Base-by-base conservation (phyloP, 2,329 filamentous ascomycete species). In the Claviceps digitariae region DNA sequence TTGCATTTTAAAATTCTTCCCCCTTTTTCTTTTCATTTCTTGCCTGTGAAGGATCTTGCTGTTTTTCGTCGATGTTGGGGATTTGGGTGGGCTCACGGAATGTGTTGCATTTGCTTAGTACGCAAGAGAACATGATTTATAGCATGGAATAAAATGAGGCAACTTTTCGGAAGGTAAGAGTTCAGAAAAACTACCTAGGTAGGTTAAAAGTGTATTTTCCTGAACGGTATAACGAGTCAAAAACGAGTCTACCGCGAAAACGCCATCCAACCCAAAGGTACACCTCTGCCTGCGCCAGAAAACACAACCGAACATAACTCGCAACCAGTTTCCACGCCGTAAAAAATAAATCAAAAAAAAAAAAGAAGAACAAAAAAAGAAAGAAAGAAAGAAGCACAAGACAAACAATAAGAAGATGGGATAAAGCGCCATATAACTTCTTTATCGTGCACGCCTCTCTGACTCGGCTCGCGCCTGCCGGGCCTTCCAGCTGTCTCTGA, bases 401-500 rank as follows among this genome's bases (percentile, higher is more conserved):
- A 4, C 17, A 8, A 46, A 9, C 23, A 13, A 15, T 5, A 29
- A 5, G 27, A 40, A 27, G 12, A 20, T n/a, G n/a, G 17, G 4
- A 21, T 29, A 2, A 50, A n/a, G 27, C n/a, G n/a, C n/a, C n/a
- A n/a, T 9, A 29, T 41, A 27, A n/a, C 29, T 31, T 25, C 44
- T 25, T 29, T 53, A 59, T 36, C 54, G 50, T n/a, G 48, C 56
- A 8, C 59, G 59, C 46, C 51, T 57, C 29, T 66, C 64, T 48
- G 64, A 60, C 44, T 67, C 61, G 44, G 56, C 53, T 9, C 61
- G 60, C 27, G 66, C 66, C 57, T 72, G 68, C 17, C 81, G 75
- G 58, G 78, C 74, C 69, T 95, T 95, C 84, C 90, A 95, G 15
- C 82, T 83, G 31, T 84, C 79, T 59, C 86, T 82, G 60, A 97